phyloP scores from a whole-genome alignment of 495 filamentous ascomycete species.

The Penicillium cinerascens region DNA sequence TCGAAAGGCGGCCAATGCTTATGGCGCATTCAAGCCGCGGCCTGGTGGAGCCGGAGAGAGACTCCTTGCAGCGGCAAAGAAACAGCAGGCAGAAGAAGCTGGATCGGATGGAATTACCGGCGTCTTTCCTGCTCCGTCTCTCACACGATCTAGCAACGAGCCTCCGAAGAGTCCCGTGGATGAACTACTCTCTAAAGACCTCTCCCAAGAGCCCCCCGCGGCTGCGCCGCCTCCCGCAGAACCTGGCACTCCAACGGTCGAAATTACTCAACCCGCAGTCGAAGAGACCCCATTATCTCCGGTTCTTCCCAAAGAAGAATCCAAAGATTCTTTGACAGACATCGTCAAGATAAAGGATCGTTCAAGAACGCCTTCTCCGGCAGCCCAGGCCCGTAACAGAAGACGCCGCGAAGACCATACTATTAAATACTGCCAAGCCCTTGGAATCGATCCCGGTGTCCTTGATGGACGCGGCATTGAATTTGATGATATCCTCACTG shows the following conservation, averaged over 20 bases:
- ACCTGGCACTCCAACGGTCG: constrained; percentile 36
- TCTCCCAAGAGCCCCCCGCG: constrained; percentile 15
- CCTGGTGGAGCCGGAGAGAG: constrained; percentile 78
- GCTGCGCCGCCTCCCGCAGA: constrained; percentile 1
- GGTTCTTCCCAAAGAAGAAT: constrained; percentile 29
- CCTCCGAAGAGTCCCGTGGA: constrained; percentile 19
- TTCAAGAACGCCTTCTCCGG: constrained; percentile 37
- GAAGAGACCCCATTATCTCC: constrained; percentile 27
- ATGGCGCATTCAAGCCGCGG: constrained; percentile 78
- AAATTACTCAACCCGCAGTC: constrained; percentile 33
- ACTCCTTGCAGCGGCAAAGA: constrained; percentile 50
- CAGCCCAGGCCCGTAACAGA: constrained; percentile 46
- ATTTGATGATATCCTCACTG: constrained; percentile 74
- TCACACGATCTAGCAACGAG: constrained; percentile 33
- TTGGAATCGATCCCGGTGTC: constrained; percentile 68
- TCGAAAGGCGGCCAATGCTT: constrained; percentile 79
- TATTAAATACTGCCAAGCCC: constrained; percentile 68
- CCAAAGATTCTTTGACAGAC: constrained; percentile 34
- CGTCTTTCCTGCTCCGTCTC: constrained; percentile 74
- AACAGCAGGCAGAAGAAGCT: constrained; percentile 50
- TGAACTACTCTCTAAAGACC: constrained; percentile 14
- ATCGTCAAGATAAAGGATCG: constrained; percentile 24
- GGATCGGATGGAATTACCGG: constrained; percentile 84
- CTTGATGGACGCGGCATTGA: constrained; percentile 67
- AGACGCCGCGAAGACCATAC: constrained; percentile 71